phyloP scores from a whole-genome alignment of 345 rosid genomes.

The Eucalyptus camaldulensis region DNA sequence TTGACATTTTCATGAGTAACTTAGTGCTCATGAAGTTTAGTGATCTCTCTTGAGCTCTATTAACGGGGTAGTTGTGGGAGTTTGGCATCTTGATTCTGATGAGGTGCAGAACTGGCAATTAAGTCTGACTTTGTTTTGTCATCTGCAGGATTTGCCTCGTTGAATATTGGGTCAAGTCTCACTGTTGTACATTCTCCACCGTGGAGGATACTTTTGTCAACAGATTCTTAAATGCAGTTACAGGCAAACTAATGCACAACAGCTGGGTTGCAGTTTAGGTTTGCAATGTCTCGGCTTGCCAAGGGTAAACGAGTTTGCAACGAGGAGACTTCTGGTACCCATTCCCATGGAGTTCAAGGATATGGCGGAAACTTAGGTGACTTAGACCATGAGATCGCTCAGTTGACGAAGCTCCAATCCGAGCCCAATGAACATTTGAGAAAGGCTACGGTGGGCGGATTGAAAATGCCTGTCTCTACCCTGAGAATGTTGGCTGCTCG shows the following conservation, averaged over 20 bases:
- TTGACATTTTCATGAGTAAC: not conserved
- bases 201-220: not conserved
- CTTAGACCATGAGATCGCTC: conserved; percentile 38
- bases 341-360: not conserved
- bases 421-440: conserved; percentile 19
- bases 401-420: conserved; percentile 38
- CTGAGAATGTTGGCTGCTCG: conserved; percentile 52
- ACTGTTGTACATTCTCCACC: not conserved
- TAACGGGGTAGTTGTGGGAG: not conserved
- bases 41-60: not conserved
- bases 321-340: not conserved
- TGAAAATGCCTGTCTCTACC: conserved; percentile 31
- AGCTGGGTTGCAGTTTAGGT: not conserved
- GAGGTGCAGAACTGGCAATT: not conserved
- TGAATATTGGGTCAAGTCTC: not conserved
- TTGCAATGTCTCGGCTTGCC: not conserved
- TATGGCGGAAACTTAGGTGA: not conserved
- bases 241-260: not conserved
- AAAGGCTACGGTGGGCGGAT: conserved; percentile 1
- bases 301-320: not conserved
- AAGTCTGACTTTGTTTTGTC: not conserved
- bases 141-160: not conserved
- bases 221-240: not conserved
- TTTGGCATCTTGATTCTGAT: not conserved
- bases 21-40: not conserved